Base-by-base conservation (phyloP, 306 rosid species). In the Cucumis melo region DNA sequence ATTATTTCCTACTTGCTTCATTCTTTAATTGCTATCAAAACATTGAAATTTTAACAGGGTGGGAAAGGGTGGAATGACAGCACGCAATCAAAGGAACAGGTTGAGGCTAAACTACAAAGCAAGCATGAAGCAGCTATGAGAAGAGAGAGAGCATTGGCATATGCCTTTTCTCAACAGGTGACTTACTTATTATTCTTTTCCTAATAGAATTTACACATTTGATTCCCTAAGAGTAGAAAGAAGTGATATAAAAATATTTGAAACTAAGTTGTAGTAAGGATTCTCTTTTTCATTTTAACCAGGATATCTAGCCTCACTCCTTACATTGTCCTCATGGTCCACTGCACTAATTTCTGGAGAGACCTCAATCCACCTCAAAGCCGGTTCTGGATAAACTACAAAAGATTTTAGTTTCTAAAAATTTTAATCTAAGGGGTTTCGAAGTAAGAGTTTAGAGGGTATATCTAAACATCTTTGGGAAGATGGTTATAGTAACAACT, bases 21-120 rank as follows among this genome's bases (percentile, higher is more conserved):
- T 27, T 10, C 48, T 68, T 34, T 6, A 12, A 68, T 14, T 34
- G 76, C 36, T 27, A 20, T 67, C 10, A 59, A 36, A 36, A 50
- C 9, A 10, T 19, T 64, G 71, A 34, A 64, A 36, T 16, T 34
- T 17, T 32, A 10, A 81, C 88, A 94, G 98, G 85, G 89, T 79
- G 98, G 89, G 76, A 97, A 91, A 85, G 95, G 89, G 85, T 94
- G 98, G 98, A 97, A 91, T 83, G 91, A 87, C 81, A 94, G 97
- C 90, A 23, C 87, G 36, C 97, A 91, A 84, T 91, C 98, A 36
- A 94, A 90, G 85, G 98, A 94, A 80, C 97, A 91, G 85, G 79
- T 91, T 27, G 98, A 94, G 81, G 96, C 98, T 60, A 87, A 78
- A 82, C 85, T 94, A 58, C 85, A 88, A 8, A 76, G 88, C 89